Base-by-base conservation (phyloP, 805 yeast genomes). In the Teunomyces atbi region DNA sequence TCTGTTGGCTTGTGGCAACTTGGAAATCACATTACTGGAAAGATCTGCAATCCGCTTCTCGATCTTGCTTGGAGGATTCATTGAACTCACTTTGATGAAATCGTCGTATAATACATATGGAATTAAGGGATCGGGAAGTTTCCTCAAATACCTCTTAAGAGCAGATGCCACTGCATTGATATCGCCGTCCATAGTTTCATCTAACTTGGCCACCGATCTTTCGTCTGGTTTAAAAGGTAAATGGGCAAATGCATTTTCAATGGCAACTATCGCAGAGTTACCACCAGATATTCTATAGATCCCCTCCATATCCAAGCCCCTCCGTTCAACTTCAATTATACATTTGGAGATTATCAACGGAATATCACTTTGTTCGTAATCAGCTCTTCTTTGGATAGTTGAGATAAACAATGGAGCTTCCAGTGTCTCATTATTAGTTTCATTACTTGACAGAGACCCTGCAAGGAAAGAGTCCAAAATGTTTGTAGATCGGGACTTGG, bases 281-380 rank as follows among this genome's bases (percentile, higher is more conserved):
- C 89, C 86, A 1, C 96, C 99, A 39, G 95, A 85, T 54, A 91
- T 84, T 54, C 99, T 75, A 68, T 94, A 94, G 29, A 94, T 77
- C 6, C 99, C 99, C 65, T 91, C 98, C 50, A 75, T 69, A 33
- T 77, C 81, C 54, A 91, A 65, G 4, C 96, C 96, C 47, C 89
- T 73, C 5, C 61, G 60, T 66, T 92, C 97, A 44, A 94, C 89
- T 55, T 85, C 94, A 19, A 73, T 70, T 5, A 90, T 66, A 66
- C 97, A 89, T 47, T 80, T 73, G 10, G 83, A 71, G 8, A 94
- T 77, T 23, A 94, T 78, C 53, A 79, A 65, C 10, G 99, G 99
- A 8, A 89, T 76, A 8, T 61, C 53, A 26, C 78, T 71, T 12
- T 77, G 74, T 59, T 92, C 99, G 53, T 66, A 73, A 12, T 69